These are phyloP conservation scores for Neofusicoccum cordaticola DNA, from an alignment of 2,329 filamentous ascomycete species.

Conservation along the genomic window DNA sequence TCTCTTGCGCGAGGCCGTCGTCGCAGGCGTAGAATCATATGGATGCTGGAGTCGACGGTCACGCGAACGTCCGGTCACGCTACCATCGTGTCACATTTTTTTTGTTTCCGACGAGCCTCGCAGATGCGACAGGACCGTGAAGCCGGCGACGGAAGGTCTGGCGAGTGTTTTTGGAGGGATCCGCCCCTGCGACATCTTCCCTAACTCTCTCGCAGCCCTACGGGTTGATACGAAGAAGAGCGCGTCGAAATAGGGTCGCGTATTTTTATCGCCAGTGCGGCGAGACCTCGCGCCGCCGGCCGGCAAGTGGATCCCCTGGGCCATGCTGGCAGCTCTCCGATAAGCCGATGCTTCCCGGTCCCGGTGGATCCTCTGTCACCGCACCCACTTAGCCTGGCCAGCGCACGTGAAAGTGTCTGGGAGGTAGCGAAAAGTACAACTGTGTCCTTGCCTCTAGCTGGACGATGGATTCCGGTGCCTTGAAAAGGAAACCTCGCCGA, in stretches of 20 bases:
- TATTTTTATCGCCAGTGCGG: no score
- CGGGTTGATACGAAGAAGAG: no score
- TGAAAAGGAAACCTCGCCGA: not conserved
- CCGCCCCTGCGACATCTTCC: no score
- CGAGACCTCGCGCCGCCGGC: no score
- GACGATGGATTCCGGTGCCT: no score
- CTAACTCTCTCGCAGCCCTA: no score
- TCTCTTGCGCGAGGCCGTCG: no score
- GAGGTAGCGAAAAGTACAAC: no score
- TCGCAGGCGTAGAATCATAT: not conserved
- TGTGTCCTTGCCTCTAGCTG: no score
- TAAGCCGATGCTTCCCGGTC: not conserved
- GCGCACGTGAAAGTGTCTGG: no score
- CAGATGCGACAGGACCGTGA: not conserved
- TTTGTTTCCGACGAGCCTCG: no score
- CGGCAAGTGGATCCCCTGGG: not conserved
- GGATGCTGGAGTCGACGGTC: not conserved
- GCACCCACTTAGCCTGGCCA: not conserved
- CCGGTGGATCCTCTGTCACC: not conserved
- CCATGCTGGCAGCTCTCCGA: not conserved
- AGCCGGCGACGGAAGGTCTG: not conserved
- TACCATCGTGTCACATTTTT: slow-evolving; percentile 1
- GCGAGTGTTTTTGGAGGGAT: not conserved
- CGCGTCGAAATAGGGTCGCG: not conserved
- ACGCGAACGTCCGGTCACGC: not conserved